These are phyloP conservation scores for Boechera divaricarpa DNA, from an alignment of 345 rosid species.

Conservation along the genomic window DNA sequence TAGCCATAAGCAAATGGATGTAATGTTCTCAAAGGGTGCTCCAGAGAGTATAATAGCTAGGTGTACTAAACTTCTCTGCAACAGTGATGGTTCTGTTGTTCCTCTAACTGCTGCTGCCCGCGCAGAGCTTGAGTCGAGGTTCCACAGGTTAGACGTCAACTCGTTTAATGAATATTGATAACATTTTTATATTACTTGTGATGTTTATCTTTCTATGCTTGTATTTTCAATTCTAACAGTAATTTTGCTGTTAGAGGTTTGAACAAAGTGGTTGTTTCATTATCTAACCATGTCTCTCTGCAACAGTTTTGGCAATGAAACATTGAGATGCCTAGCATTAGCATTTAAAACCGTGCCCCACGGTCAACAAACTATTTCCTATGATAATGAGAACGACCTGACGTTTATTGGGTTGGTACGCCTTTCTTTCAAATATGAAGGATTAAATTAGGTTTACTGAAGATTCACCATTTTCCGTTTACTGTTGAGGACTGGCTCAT, in stretches of 20 bases:
- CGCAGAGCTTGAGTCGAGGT: conserved; percentile 82
- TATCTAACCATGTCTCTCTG: conserved; percentile 40
- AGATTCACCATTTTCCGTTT: neutral
- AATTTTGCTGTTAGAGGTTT: conserved; percentile 15
- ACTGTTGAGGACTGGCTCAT: conserved; percentile 26
- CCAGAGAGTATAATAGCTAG: conserved; percentile 92
- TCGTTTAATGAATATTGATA: conserved; percentile 9
- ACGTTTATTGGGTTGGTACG: conserved; percentile 99
- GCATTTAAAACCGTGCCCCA: conserved; percentile 83
- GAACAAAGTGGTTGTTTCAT: conserved; percentile 12
- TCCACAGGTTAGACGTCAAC: conserved; percentile 60
- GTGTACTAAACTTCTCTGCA: conserved; percentile 81
- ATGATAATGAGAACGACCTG: conserved; percentile 90
- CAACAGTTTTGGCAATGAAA: conserved; percentile 92
- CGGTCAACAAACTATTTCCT: conserved; percentile 72
- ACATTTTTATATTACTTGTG: neutral
- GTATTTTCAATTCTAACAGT: neutral
- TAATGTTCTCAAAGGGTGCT: conserved; percentile 97
- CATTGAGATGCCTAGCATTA: conserved; percentile 91
- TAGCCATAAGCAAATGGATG: conserved; percentile 69
- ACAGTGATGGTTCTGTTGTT: conserved; percentile 78
- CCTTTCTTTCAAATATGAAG: conserved; percentile 53
- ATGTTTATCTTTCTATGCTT: conserved; percentile 22
- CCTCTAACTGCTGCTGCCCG: conserved; percentile 71
- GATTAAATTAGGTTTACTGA: conserved; percentile 11